Percentiles rank a stretch among this genome's conserved stretches.
Conservation (phyloP, 2,329 filamentous ascomycete genomes). For the Raffaelea albimanens region DNA sequence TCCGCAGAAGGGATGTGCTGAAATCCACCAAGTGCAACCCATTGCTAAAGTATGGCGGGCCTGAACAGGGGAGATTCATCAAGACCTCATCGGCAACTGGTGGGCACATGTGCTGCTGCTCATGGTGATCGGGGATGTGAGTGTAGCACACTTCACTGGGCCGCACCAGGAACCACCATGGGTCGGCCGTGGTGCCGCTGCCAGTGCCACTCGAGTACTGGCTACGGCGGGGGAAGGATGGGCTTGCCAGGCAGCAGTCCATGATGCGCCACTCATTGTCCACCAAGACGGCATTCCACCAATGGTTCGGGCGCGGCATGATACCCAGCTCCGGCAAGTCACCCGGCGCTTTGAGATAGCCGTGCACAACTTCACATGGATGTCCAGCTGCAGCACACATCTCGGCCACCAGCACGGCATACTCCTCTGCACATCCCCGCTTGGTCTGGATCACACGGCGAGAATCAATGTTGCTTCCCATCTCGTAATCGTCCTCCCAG, state of each 20-base stretch:
- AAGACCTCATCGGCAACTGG: constrained; percentile 78
- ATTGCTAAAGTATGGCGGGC: constrained; percentile 81
- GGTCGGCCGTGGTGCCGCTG: constrained; percentile 63
- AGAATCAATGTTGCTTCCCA: constrained; percentile 71
- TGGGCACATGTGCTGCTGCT: constrained; percentile 89
- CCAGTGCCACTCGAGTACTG: constrained; percentile 57
- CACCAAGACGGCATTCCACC: constrained; percentile 91
- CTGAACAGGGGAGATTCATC: constrained; percentile 75
- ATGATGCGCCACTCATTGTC: constrained; percentile 96
- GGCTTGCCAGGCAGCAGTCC: constrained; percentile 85
- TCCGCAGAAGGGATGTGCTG: constrained; percentile 74
- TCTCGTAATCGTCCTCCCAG: constrained; percentile 93
- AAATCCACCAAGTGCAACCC: constrained; percentile 74
- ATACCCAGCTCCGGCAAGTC: constrained; percentile 73
- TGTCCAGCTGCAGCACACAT: constrained; percentile 91
- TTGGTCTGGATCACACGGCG: constrained; percentile 75
- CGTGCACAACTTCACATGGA: constrained; percentile 75
- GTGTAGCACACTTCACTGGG: constrained; percentile 92
- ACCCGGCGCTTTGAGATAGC: constrained; percentile 84
- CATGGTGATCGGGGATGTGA: constrained; percentile 77
- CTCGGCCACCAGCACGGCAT: constrained; percentile 77
- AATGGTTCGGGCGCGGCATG: constrained; percentile 85
- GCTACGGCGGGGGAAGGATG: constrained; percentile 73
- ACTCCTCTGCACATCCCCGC: constrained; percentile 79
- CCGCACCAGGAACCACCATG: constrained; percentile 87